Base-by-base conservation (phyloP, 805 yeast species). In the Candida tibetensis region DNA sequence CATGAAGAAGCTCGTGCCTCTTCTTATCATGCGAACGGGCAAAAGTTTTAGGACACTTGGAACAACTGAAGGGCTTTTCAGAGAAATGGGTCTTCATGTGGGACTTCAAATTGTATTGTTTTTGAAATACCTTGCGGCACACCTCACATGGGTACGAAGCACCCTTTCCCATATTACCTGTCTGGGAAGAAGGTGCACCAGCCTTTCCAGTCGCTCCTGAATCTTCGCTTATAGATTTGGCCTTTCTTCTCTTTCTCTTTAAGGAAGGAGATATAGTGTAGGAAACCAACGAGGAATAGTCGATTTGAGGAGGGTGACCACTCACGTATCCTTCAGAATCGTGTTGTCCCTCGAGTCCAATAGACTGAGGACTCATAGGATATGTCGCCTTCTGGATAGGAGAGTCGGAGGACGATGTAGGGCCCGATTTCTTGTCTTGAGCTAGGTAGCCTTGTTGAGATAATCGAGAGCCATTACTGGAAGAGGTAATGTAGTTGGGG, bases 11-110 rank as follows among this genome's bases (percentile, higher is more conserved):
- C 53, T 85, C 90, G 56, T 85, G 93, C 34, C 93, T 72, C 49
- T 81, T 81, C 38, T 82, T 71, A 57, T 85, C 93, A 52, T 85
- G 91, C 39, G 81, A 79, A 15, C 93, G 68, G 2, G 91, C 89
- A 69, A 85, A 85, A 7, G 80, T 75, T 54, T 81, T 79, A 14
- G 74, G 66, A 56, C 93, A 85, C 38, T 69, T 67, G 14, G 73
- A 59, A 55, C 93, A 85, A 32, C 72, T 71, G 61, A 67, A 83
- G 4, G 93, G 93, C 40, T 82, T 76, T 34, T 81, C 90, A 33
- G 74, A 71, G 4, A 87, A 80, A 57, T 85, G 64, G 7, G 75
- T 69, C 42, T 66, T 70, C 68, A 68, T 70, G 49, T 74, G 79
- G 5, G 72, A 65, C 44, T 71, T 71, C 40, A 74, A 57, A 49